phyloP scores from a whole-genome alignment of 306 rosid genomes.

The Malus asiatica region DNA sequence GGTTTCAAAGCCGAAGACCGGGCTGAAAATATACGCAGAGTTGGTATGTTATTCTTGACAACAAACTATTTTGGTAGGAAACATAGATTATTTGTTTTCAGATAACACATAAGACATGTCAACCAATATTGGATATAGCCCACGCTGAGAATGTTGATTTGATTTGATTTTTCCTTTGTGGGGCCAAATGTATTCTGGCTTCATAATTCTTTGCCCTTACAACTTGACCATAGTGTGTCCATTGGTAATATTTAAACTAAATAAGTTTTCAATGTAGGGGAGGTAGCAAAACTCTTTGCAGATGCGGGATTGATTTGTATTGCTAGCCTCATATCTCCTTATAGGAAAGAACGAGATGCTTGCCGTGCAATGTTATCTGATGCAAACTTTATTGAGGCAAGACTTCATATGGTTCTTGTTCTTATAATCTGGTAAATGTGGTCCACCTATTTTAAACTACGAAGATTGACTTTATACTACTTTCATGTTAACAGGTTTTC shows the following conservation, averaged over 20 bases:
- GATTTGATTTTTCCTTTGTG: neutral
- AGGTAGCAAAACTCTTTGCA: constrained; percentile 75
- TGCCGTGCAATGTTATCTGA: constrained; percentile 70
- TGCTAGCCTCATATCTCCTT: constrained; percentile 83
- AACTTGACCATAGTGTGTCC: neutral
- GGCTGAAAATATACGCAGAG: constrained; percentile 76
- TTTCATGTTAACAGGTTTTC: constrained; percentile 48
- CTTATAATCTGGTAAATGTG: neutral
- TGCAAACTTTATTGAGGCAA: constrained; percentile 65
- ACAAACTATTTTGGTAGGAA: neutral
- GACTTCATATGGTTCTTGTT: constrained; percentile 11
- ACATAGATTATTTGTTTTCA: neutral
- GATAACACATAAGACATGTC: neutral
- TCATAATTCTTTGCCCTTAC: neutral
- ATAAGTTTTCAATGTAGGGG: constrained; percentile 41
- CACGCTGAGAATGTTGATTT: neutral
- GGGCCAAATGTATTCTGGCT: neutral
- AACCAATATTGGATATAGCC: neutral
- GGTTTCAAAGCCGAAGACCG: constrained; percentile 73
- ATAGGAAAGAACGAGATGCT: constrained; percentile 55
- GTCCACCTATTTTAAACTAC: constrained; percentile 13
- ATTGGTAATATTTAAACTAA: neutral
- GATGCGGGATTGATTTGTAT: constrained; percentile 72
- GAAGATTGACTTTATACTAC: constrained; percentile 4
- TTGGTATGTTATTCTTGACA: constrained; percentile 39